A percentile compares a stretch with the other conserved stretches of the same genome.
phyloP scores from a whole-genome alignment of 208 protist species.

The Acanthamoeba healyi region DNA sequence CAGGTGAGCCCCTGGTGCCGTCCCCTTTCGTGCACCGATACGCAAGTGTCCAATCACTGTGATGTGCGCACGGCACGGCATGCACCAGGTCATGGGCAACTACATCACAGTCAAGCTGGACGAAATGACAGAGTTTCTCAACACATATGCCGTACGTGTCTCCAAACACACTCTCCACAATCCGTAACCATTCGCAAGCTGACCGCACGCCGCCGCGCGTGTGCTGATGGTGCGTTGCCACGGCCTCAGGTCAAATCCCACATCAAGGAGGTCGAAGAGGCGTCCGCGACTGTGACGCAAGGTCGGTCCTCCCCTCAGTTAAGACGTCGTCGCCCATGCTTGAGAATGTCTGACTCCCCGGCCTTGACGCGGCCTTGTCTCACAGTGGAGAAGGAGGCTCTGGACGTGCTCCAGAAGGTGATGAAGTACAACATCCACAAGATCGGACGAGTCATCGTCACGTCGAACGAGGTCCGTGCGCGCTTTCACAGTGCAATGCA shows the following conservation, averaged over 20 bases:
- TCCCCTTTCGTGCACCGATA: too few species aligned
- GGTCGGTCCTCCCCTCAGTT: background rate
- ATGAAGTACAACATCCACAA: constrained; percentile 65
- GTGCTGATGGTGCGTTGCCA: background rate
- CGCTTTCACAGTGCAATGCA: too few species aligned
- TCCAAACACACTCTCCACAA: background rate
- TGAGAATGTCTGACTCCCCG: background rate
- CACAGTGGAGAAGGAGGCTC: constrained; percentile 1
- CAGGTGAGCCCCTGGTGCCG: background rate
- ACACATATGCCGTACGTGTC: background rate
- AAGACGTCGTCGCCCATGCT: background rate
- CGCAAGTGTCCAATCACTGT: background rate
- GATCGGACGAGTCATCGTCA: constrained; percentile 19
- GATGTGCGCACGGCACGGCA: background rate
- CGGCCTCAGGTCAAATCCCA: background rate
- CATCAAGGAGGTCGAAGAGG: background rate
- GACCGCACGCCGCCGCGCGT: too few species aligned
- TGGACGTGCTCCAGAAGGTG: constrained; percentile 10
- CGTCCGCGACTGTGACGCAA: background rate
- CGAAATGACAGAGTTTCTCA: background rate
- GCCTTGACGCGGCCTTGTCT: background rate
- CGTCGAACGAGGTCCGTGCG: constrained; percentile 37
- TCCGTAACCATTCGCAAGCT: too few species aligned
- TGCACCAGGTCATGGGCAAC: background rate
- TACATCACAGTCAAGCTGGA: background rate